Evolutionary conservation across 495 filamentous ascomycete genomes (phyloP).

Genomic region (Neurospora cerealis): DNA sequence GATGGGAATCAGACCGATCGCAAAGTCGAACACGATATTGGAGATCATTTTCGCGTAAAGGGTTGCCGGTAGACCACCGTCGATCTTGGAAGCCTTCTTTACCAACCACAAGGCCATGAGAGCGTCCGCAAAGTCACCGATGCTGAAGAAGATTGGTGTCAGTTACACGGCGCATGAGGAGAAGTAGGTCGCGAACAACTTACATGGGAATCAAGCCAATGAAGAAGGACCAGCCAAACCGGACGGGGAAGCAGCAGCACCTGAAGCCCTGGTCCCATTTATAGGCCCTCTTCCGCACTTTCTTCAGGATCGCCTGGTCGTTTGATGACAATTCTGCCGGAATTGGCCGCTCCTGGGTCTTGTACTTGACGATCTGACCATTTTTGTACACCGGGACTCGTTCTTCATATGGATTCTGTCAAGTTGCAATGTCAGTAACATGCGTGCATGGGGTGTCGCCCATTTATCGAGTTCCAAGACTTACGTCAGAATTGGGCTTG

Average conservation of each 20-base stretch:
- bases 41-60: constrained; percentile 60
- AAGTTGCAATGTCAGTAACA: not conserved
- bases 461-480: constrained; percentile 6
- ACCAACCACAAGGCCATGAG: constrained; percentile 62
- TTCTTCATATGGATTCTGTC: constrained; percentile 64
- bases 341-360: constrained; percentile 57
- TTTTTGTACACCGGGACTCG: constrained; percentile 56
- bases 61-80: constrained; percentile 54
- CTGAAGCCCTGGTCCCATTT: constrained; percentile 62
- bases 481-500: constrained; percentile 60
- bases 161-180: not conserved
- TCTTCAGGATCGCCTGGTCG: constrained; percentile 68
- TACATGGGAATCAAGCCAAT: constrained; percentile 73
- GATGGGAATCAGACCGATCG: constrained; percentile 75
- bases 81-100: constrained; percentile 52
- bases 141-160: constrained; percentile 25
- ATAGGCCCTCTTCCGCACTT: constrained; percentile 73
- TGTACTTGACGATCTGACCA: constrained; percentile 45
- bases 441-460: not conserved
- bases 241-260: constrained; percentile 63
- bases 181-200: constrained; percentile 23
- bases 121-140: constrained; percentile 67
- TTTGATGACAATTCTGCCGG: constrained; percentile 65
- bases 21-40: constrained; percentile 69
- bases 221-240: constrained; percentile 74